phyloP scores from a whole-genome alignment of 2,329 filamentous ascomycete species.

The Stromatinia cepivora region DNA sequence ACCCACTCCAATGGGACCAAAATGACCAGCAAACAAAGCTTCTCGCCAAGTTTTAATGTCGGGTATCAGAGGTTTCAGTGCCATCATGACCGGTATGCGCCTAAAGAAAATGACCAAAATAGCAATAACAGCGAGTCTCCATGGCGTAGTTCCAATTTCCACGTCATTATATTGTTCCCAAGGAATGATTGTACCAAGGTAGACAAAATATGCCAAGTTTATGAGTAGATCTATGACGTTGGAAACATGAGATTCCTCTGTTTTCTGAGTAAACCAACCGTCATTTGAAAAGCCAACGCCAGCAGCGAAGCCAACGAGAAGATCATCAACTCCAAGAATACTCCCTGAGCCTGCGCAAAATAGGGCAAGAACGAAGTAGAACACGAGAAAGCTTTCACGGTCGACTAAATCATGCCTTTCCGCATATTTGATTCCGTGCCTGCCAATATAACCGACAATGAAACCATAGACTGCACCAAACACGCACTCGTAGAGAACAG shows the following conservation, averaged over 20 bases:
- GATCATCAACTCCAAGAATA: constrained; percentile 86
- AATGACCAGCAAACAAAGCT: constrained; percentile 93
- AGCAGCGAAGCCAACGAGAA: constrained; percentile 90
- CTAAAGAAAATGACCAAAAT: constrained; percentile 93
- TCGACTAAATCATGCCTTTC: constrained; percentile 87
- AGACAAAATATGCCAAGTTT: constrained; percentile 98
- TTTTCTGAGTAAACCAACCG: constrained; percentile 98
- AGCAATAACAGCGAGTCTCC: constrained; percentile 92
- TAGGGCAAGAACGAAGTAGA: constrained; percentile 94
- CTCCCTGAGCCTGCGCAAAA: constrained; percentile 92
- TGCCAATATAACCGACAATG: constrained; percentile 80
- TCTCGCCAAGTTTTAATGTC: constrained; percentile 99
- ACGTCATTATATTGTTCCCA: constrained; percentile 87
- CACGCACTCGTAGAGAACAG: constrained; percentile 91
- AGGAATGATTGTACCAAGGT: constrained; percentile 93
- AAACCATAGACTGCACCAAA: constrained; percentile 92
- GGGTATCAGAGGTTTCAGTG: constrained; percentile 87
- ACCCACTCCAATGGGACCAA: constrained; percentile 95
- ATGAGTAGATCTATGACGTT: constrained; percentile 98
- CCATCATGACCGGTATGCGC: constrained; percentile 91
- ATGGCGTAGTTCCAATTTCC: constrained; percentile 73
- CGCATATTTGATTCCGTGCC: constrained; percentile 85
- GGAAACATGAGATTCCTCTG: constrained; percentile 96
- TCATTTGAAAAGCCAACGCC: constrained; percentile 99
- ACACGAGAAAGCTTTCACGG: constrained; percentile 94